phyloP scores from a whole-genome alignment of 768 basidiomycete species.

The Macrolepiota fuliginosa region DNA sequence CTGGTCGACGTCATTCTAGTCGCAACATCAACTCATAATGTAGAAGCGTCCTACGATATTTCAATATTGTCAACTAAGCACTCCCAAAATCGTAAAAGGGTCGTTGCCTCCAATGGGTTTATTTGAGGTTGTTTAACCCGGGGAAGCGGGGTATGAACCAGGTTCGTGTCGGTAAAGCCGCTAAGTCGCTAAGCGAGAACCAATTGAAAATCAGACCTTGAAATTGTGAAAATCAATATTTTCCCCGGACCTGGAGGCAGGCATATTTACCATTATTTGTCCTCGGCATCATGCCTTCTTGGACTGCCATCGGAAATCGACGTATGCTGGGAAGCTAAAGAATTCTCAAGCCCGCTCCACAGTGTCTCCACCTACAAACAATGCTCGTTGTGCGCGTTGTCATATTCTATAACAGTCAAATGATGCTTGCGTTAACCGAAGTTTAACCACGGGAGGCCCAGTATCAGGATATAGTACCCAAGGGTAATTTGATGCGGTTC shows the following conservation, averaged over 20 bases:
- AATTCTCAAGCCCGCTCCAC: neutral
- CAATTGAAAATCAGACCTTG: neutral
- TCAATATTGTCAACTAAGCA: too few species aligned
- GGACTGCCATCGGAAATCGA: constrained; percentile 7
- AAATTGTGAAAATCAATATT: neutral
- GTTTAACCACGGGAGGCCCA: neutral
- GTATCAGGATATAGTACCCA: neutral
- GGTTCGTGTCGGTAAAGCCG: neutral
- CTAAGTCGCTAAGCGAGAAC: neutral
- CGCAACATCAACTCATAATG: neutral
- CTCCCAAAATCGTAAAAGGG: neutral
- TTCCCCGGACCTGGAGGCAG: too few species aligned
- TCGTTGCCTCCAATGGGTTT: neutral
- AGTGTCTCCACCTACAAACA: neutral
- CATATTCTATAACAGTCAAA: neutral
- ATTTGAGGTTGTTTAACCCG: neutral
- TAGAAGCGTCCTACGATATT: too few species aligned
- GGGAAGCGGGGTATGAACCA: neutral
- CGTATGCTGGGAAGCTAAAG: neutral
- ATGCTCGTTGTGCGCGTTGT: neutral
- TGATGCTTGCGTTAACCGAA: neutral
- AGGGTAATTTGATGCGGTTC: too few species aligned
- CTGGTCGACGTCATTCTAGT: neutral
- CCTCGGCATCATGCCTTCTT: neutral
- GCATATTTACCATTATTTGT: neutral